A percentile compares a stretch with the other conserved stretches of the same genome.
Evolutionary conservation across 257 asterid genomes (phyloP).

Genomic region (Coffea canephora): DNA sequence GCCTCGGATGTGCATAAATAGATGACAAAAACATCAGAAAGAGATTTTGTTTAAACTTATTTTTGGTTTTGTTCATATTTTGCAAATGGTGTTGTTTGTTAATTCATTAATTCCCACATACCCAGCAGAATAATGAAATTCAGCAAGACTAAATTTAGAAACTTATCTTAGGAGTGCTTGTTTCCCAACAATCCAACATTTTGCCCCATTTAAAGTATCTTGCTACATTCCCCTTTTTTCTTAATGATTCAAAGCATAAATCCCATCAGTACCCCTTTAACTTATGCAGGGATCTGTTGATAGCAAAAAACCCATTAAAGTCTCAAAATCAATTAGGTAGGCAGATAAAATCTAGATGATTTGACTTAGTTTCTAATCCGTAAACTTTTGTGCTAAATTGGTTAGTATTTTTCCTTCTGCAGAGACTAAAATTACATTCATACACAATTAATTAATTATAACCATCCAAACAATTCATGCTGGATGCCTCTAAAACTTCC

Average conservation of each 20-base stretch:
- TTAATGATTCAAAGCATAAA: neutral
- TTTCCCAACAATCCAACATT: neutral
- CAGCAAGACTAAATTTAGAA: neutral
- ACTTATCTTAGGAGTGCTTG: too few species aligned
- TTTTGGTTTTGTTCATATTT: neutral
- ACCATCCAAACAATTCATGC: neutral
- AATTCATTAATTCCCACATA: neutral
- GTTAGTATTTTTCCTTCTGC: neutral
- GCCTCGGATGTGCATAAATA: too few species aligned
- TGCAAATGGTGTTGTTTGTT: neutral
- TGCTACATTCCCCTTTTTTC: neutral
- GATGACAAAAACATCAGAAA: too few species aligned
- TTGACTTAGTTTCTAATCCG: neutral
- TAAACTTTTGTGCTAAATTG: neutral
- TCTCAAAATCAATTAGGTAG: neutral
- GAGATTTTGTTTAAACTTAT: neutral
- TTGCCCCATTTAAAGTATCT: neutral
- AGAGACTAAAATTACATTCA: neutral
- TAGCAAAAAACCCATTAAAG: neutral
- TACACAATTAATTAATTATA: neutral
- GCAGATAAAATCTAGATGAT: neutral
- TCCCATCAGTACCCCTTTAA: neutral
- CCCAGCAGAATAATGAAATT: neutral
- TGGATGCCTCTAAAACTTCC: neutral
- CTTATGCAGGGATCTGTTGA: neutral